phyloP scores from a whole-genome alignment of 2,329 filamentous ascomycete species.

The Arthrinium phaeospermum region DNA sequence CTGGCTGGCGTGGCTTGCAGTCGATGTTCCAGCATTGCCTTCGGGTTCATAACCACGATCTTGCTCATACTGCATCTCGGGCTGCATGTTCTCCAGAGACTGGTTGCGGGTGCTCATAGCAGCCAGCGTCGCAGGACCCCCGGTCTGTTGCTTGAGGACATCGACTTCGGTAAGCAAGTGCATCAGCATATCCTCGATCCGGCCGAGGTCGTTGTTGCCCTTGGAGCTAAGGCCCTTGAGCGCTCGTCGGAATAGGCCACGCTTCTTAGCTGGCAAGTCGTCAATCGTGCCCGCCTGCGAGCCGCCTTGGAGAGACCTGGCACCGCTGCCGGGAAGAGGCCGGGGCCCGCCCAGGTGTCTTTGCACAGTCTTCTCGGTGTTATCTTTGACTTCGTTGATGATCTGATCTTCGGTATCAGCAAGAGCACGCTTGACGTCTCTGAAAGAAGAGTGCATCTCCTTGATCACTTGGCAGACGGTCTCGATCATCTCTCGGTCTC shows the following conservation, averaged over 20 bases:
- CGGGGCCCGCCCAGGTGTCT: conserved; percentile 85
- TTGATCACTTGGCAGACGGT: conserved; percentile 91
- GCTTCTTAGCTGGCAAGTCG: conserved; percentile 75
- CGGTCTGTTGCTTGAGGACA: conserved; percentile 70
- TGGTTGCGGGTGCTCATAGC: conserved; percentile 57
- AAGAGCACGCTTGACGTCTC: conserved; percentile 92
- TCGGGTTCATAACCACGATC: conserved; percentile 83
- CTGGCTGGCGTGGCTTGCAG: conserved; percentile 73
- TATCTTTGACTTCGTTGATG: conserved; percentile 84
- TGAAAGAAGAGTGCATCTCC: conserved; percentile 96
- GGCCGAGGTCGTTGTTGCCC: conserved; percentile 83
- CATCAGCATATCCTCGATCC: conserved; percentile 91
- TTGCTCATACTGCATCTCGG: conserved; percentile 68
- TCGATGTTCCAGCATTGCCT: conserved; percentile 77
- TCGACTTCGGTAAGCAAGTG: conserved; percentile 93
- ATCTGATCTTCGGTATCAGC: conserved; percentile 89
- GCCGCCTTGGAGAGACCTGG: conserved; percentile 63
- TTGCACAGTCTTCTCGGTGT: conserved; percentile 84
- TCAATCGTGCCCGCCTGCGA: conserved; percentile 62
- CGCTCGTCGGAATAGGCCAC: conserved; percentile 93
- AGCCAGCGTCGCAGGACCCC: conserved; percentile 39
- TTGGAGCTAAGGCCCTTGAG: conserved; percentile 88
- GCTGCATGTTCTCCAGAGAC: conserved; percentile 73
- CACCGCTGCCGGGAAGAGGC: conserved; percentile 72
- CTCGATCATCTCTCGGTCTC: conserved; percentile 95